Conservation (phyloP, 169 alveolate species). For the Cryptosporidium sp. region DNA sequence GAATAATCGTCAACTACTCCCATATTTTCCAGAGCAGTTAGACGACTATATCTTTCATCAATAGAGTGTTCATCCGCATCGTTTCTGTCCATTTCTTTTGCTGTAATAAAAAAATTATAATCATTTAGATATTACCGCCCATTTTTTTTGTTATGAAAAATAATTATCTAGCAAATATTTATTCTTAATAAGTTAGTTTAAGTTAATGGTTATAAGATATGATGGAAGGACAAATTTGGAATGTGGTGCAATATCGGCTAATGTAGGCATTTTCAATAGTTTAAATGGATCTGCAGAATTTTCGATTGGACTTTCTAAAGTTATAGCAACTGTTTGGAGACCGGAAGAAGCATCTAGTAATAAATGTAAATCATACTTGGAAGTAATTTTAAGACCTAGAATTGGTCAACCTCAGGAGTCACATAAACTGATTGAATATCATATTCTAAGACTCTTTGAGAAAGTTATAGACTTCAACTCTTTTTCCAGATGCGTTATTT, state of each 20-base stretch:
- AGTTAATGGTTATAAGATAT: slow-evolving; percentile 42
- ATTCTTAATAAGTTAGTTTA: neutral
- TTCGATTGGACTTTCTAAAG: slow-evolving; percentile 62
- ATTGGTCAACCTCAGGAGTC: slow-evolving; percentile 26
- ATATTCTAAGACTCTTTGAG: slow-evolving; percentile 27
- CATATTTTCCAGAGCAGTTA: slow-evolving; percentile 94
- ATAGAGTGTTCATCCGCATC: neutral
- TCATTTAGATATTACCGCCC: neutral
- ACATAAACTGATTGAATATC: slow-evolving; percentile 36
- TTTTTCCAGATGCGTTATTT: slow-evolving; percentile 47
- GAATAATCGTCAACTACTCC: slow-evolving; percentile 94
- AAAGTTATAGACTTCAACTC: slow-evolving; percentile 47
- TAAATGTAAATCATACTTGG: slow-evolving; percentile 38
- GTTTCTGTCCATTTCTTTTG: neutral
- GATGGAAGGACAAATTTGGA: slow-evolving; percentile 70
- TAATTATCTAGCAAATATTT: neutral
- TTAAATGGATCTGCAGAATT: slow-evolving; percentile 70
- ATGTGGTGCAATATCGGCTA: slow-evolving; percentile 33
- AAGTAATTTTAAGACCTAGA: slow-evolving; percentile 48
- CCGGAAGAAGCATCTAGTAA: slow-evolving; percentile 59
- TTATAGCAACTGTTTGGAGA: slow-evolving; percentile 55
- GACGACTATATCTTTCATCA: slow-evolving; percentile 89
- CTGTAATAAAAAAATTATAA: neutral
- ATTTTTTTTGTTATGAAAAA: neutral
- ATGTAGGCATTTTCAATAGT: slow-evolving; percentile 37